Evolutionary conservation across 495 filamentous ascomycete genomes (phyloP).

Genomic region (Hamigera avellanea): DNA sequence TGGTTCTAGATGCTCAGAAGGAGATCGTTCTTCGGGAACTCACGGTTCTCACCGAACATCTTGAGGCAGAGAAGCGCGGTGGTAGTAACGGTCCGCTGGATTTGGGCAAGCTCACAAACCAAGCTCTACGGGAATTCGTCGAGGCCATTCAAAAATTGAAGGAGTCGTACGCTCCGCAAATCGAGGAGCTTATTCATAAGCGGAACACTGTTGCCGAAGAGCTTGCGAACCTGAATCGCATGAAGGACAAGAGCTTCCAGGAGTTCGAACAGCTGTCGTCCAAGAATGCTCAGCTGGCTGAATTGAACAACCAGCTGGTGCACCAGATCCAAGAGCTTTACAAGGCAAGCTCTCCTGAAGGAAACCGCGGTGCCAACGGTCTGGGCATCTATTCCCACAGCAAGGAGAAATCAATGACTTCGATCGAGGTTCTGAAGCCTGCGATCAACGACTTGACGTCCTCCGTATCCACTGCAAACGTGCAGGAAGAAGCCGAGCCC

Average conservation of each 20-base stretch:
- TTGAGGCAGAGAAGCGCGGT: slow-evolving; percentile 54
- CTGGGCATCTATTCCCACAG: slow-evolving; percentile 74
- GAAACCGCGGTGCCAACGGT: slow-evolving; percentile 51
- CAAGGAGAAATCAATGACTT: slow-evolving; percentile 62
- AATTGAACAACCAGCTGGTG: slow-evolving; percentile 89
- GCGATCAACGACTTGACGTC: slow-evolving; percentile 36
- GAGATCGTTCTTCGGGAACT: slow-evolving; percentile 93
- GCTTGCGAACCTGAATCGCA: slow-evolving; percentile 60
- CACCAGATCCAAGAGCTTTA: slow-evolving; percentile 90
- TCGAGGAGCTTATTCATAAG: slow-evolving; percentile 76
- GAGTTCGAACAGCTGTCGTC: slow-evolving; percentile 90
- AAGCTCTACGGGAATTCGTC: slow-evolving; percentile 78
- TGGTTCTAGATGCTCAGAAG: slow-evolving; percentile 86
- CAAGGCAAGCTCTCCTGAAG: slow-evolving; percentile 59
- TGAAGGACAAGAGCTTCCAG: slow-evolving; percentile 83
- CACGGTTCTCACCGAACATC: slow-evolving; percentile 70
- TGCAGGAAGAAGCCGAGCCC: slow-evolving; percentile 55
- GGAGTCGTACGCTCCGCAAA: slow-evolving; percentile 59
- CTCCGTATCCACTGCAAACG: slow-evolving; percentile 44
- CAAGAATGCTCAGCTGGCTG: slow-evolving; percentile 87
- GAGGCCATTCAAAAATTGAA: slow-evolving; percentile 79
- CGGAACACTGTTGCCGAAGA: slow-evolving; percentile 75
- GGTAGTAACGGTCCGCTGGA: slow-evolving; percentile 53
- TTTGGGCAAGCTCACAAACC: slow-evolving; percentile 65
- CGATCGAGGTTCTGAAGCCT: slow-evolving; percentile 43